Base-by-base conservation (phyloP, 352 stramenopile species). In the Phytopythium helicoides region DNA sequence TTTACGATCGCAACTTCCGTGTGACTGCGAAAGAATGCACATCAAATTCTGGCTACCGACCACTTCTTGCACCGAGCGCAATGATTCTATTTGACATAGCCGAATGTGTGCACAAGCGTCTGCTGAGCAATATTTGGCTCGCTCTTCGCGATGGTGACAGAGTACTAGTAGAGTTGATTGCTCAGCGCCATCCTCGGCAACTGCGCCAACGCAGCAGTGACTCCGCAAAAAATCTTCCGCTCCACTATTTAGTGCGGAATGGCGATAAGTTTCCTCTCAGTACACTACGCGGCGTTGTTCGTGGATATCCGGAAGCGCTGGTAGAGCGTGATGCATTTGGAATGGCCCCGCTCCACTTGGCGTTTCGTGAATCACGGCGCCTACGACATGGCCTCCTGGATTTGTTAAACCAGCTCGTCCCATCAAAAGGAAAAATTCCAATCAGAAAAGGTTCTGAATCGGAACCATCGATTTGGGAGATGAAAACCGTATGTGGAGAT, bases 331-430 rank as follows among this genome's bases (percentile, higher is more conserved):
- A 91, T 54, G 66, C 64, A 16, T 82, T 76, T 48, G 77, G 73
- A 7, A 81, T 86, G 56, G 87, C 73, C 11, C 81, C 81, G 12
- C 44, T 89, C 34, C 81, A 91, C 46, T 55, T 88, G 3, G 76
- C 69, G 9, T 68, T 87, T 8, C 77, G 73, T 8, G 71, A 81
- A 36, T 56, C 64, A 16, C 62, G 66, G 12, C 51, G 55, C 0
- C n/a, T 18, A 18, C 18, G 39, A 7, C 19, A 10, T n/a, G 21
- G n/a, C 8, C 60, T 21, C 14, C 15, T 66, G 0, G 44, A 62
- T 18, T 8, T 86, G 16, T 5, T 81, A 0, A 11, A 56, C 12
- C 40, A 84, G 1, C 57, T 87, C 26, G 42, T 52, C 51, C 50
- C 33, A 19, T 57, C 22, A 37, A 45, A 33, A n/a, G n/a, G n/a